Evolutionary conservation across 208 protist genomes (phyloP).

Genomic region (Borovskyia barvae): DNA sequence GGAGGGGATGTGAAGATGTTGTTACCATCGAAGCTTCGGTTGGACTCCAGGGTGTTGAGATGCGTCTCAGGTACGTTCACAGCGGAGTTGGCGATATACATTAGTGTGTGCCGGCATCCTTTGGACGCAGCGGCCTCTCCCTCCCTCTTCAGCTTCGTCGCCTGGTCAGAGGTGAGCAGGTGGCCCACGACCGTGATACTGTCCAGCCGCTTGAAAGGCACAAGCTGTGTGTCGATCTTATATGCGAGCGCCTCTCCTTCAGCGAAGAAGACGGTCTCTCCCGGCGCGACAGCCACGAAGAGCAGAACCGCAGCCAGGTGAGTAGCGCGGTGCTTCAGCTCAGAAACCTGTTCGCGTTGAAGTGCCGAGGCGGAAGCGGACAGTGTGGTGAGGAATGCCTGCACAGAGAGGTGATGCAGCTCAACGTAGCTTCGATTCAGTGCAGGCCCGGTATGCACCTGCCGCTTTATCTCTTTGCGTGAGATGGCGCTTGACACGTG

Average conservation of each 20-base stretch:
- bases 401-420: constrained; percentile 3
- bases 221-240: constrained; percentile 20
- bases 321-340: constrained; percentile 3
- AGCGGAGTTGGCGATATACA: background rate
- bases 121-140: constrained; percentile 2
- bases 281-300: constrained; percentile 35
- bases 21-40: no score
- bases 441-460: constrained; percentile 6
- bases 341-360: constrained; percentile 6
- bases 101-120: constrained; percentile 17
- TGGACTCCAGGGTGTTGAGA: background rate
- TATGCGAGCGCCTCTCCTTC: constrained; percentile 32
- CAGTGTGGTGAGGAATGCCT: constrained; percentile 1
- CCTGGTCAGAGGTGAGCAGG: constrained; percentile 23
- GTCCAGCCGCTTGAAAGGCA: constrained; percentile 26
- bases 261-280: constrained; percentile 24
- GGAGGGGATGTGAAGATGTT: no score
- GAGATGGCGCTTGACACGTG: constrained; percentile 5
- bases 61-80: background rate
- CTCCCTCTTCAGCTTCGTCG: constrained; percentile 1
- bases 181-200: constrained; percentile 35
- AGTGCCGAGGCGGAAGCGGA: constrained; percentile 1
- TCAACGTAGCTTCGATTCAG: constrained; percentile 30
- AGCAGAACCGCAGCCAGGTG: constrained; percentile 12
- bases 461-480: constrained; percentile 8